These are phyloP conservation scores for Suillus ampliporus DNA, from an alignment of 768 basidiomycete genomes.

Conservation along the genomic window DNA sequence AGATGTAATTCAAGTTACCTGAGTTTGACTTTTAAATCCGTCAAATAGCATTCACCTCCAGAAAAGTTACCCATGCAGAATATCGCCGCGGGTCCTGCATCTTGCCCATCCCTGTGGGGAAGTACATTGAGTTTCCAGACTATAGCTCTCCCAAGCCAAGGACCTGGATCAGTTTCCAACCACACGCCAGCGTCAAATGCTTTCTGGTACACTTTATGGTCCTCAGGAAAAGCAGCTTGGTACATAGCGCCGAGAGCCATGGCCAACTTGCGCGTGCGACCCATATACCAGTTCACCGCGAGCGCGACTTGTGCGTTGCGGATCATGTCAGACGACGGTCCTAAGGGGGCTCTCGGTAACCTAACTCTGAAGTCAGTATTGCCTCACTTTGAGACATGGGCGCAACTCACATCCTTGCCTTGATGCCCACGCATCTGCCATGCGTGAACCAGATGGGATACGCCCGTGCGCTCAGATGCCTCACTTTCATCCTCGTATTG, in stretches of 20 bases:
- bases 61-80: not conserved
- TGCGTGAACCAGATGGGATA: not conserved
- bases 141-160: not conserved
- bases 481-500: not conserved
- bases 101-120: too few relatives aligned
- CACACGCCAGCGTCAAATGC: not conserved
- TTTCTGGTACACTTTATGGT: not conserved
- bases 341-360: not conserved
- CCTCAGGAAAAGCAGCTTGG: not conserved
- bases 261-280: not conserved
- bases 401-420: not conserved
- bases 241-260: not conserved
- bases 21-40: not conserved
- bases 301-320: not conserved
- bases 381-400: too few relatives aligned
- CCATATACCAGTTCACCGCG: not conserved
- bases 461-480: not conserved
- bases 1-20: not conserved
- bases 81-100: not conserved
- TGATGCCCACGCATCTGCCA: not conserved
- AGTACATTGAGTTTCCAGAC: not conserved
- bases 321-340: too few relatives aligned
- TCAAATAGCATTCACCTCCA: not conserved
- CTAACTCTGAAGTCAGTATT: too few relatives aligned
- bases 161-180: not conserved